phyloP scores from a whole-genome alignment of 352 stramenopile genomes.

The Phytophthora multivora region DNA sequence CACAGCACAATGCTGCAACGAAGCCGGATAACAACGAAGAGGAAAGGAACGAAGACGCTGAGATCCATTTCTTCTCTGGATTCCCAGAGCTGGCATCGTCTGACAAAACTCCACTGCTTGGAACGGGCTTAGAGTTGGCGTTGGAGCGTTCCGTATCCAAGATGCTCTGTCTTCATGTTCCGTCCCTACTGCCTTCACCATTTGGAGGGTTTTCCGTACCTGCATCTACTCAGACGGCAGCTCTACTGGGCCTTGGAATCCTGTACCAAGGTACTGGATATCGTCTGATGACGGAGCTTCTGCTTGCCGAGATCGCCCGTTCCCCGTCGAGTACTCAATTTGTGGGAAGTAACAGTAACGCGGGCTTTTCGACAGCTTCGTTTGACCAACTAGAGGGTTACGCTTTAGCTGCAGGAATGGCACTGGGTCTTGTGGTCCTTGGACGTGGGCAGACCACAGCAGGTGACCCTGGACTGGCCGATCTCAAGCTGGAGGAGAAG shows the following conservation, averaged over 20 bases:
- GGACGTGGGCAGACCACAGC: slow-evolving; percentile 68
- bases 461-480: slow-evolving; percentile 90
- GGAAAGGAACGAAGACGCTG: slow-evolving; percentile 14
- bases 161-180: slow-evolving; percentile 98
- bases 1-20: slow-evolving; percentile 17
- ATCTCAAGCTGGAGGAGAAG: slow-evolving; percentile 97
- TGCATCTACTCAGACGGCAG: slow-evolving; percentile 93
- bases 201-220: slow-evolving; percentile 97
- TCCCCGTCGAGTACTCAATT: slow-evolving; percentile 80
- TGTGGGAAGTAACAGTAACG: slow-evolving; percentile 46
- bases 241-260: slow-evolving; percentile 95
- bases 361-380: slow-evolving; percentile 49
- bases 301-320: slow-evolving; percentile 96
- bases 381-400: slow-evolving; percentile 95
- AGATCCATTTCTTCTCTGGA: slow-evolving; percentile 32
- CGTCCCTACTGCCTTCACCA: slow-evolving; percentile 92
- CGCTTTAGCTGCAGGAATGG: slow-evolving; percentile 90
- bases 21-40: slow-evolving; percentile 2
- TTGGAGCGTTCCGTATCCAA: slow-evolving; percentile 94
- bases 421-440: slow-evolving; percentile 96
- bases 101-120: slow-evolving; percentile 42
- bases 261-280: slow-evolving; percentile 96
- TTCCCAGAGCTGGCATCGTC: slow-evolving; percentile 32
- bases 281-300: slow-evolving; percentile 97
- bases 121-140: slow-evolving; percentile 58